These are phyloP conservation scores for Trichocladium uniseriatum DNA, from an alignment of 495 filamentous ascomycete species.

Conservation along the genomic window DNA sequence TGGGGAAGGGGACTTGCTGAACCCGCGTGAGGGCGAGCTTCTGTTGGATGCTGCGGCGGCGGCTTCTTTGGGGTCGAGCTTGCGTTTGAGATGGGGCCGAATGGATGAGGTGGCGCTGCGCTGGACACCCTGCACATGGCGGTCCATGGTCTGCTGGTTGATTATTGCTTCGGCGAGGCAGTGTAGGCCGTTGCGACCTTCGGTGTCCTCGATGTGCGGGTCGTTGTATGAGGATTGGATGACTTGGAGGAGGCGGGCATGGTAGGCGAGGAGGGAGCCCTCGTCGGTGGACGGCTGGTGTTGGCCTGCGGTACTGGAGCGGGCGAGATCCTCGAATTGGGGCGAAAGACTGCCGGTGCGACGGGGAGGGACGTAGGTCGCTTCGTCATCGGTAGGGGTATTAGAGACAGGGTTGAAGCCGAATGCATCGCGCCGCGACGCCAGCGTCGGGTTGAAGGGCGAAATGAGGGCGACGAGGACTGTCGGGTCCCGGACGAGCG, in stretches of 20 bases:
- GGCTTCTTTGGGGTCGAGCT: slow-evolving; percentile 1
- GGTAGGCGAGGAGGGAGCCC: slow-evolving; percentile 18
- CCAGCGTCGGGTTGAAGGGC: slow-evolving; percentile 4
- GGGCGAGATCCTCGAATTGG: neutral
- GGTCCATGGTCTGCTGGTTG: slow-evolving; percentile 21
- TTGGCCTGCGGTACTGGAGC: neutral
- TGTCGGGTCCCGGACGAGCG: slow-evolving; percentile 12
- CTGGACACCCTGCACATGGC: slow-evolving; percentile 8
- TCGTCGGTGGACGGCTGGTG: slow-evolving; percentile 1
- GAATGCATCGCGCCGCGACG: slow-evolving; percentile 30
- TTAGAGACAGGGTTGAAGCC: slow-evolving; percentile 18
- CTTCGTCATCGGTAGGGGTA: neutral
- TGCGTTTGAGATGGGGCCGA: slow-evolving; percentile 13
- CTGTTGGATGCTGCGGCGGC: neutral
- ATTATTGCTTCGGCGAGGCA: slow-evolving; percentile 39
- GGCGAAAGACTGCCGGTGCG: slow-evolving; percentile 4
- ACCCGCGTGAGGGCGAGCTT: neutral
- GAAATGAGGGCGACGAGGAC: slow-evolving; percentile 9
- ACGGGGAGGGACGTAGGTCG: slow-evolving; percentile 12
- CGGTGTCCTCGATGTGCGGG: slow-evolving; percentile 29
- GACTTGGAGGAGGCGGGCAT: slow-evolving; percentile 28
- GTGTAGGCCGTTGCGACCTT: slow-evolving; percentile 41
- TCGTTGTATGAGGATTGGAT: slow-evolving; percentile 24
- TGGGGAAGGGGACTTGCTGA: neutral
- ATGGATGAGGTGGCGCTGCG: neutral